phyloP scores from a whole-genome alignment of 768 basidiomycete genomes.

The Hericium alpestre region DNA sequence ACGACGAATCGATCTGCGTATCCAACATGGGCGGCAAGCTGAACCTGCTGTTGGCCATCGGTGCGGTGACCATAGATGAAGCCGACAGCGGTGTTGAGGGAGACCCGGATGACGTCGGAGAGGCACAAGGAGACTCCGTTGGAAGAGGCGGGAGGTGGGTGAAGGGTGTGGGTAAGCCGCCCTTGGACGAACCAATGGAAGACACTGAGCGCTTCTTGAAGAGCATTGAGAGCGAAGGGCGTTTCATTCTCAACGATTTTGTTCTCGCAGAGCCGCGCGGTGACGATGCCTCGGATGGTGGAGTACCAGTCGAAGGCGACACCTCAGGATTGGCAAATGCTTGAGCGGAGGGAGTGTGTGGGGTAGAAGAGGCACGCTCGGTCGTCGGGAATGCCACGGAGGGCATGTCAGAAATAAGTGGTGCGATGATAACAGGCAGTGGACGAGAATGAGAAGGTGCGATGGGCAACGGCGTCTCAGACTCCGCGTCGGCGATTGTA shows the following conservation, averaged over 20 bases:
- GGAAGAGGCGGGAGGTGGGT: constrained; percentile 22
- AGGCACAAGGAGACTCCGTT: neutral
- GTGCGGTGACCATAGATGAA: constrained; percentile 46
- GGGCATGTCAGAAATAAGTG: constrained; percentile 8
- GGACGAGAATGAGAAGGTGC: constrained; percentile 18
- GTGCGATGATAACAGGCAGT: constrained; percentile 13
- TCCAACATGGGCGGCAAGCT: constrained; percentile 48
- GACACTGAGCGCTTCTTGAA: constrained; percentile 37
- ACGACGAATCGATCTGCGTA: constrained; percentile 49
- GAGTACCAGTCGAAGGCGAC: constrained; percentile 21
- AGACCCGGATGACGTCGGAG: constrained; percentile 15
- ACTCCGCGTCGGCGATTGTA: constrained; percentile 20
- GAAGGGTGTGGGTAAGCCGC: constrained; percentile 22
- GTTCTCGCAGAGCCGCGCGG: constrained; percentile 16
- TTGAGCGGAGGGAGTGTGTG: constrained; percentile 23
- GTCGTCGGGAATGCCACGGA: constrained; percentile 37
- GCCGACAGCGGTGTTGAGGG: constrained; percentile 25
- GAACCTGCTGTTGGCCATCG: constrained; percentile 32
- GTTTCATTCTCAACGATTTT: constrained; percentile 26
- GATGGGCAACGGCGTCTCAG: constrained; percentile 19
- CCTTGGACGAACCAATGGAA: constrained; percentile 24
- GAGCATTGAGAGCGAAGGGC: neutral
- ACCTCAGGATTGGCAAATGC: constrained; percentile 25
- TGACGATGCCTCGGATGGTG: constrained; percentile 15
- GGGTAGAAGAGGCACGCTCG: constrained; percentile 16